A percentile compares a stretch with the other conserved stretches of the same genome.
Conservation (phyloP, 2,329 filamentous ascomycete species). For the Apiospora pterosperma region DNA sequence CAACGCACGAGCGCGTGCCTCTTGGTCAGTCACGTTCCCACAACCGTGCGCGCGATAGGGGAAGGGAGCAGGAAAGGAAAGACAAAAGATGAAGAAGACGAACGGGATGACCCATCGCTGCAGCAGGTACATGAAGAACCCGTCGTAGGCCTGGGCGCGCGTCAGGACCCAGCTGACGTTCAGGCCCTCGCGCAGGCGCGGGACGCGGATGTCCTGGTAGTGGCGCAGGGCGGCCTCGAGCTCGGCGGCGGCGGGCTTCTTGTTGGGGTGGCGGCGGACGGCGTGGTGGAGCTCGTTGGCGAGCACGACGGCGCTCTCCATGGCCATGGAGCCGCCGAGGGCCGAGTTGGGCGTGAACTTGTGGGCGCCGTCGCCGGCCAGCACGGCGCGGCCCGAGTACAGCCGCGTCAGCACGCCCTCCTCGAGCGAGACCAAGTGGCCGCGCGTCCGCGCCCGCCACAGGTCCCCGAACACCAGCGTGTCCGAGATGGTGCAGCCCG, state of each 20-base stretch:
- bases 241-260: constrained; percentile 7
- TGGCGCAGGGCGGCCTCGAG: neutral
- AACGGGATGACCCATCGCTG: neutral
- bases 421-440: constrained; percentile 21
- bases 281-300: constrained; percentile 20
- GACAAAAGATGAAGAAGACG: neutral
- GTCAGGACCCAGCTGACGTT: neutral
- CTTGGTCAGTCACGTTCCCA: neutral
- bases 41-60: neutral
- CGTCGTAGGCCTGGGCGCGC: neutral
- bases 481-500: constrained; percentile 22
- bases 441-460: constrained; percentile 23
- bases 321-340: constrained; percentile 33
- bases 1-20: neutral
- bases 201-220: neutral
- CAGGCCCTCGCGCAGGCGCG: neutral
- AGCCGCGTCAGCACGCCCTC: constrained; percentile 31
- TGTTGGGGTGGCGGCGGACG: neutral
- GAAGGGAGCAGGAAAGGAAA: neutral
- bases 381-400: constrained; percentile 30
- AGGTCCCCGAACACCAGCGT: constrained; percentile 30
- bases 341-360: constrained; percentile 31
- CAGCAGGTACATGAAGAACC: neutral
- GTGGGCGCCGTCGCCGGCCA: constrained; percentile 34
- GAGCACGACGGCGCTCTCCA: constrained; percentile 30